These are phyloP conservation scores for Taphrina deformans DNA, from an alignment of 1,139 yeast genomes.

Conservation along the genomic window DNA sequence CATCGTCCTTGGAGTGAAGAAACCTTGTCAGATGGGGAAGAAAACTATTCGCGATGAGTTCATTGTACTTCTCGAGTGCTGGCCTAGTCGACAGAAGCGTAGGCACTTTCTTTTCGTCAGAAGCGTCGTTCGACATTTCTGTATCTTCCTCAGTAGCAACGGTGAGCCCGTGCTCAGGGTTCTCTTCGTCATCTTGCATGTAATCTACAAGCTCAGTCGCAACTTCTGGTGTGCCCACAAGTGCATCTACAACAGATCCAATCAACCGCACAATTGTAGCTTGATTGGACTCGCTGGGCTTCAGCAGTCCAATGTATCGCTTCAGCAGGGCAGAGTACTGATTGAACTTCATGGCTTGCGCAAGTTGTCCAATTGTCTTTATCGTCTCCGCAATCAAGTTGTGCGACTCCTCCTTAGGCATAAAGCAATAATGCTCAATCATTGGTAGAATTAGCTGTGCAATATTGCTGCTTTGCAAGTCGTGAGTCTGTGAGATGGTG, in stretches of 20 bases:
- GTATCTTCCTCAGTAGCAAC: not conserved
- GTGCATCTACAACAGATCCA: constrained; percentile 62
- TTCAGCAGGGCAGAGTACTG: constrained; percentile 75
- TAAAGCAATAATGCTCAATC: constrained; percentile 65
- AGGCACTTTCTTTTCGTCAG: not conserved
- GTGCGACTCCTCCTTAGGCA: constrained; percentile 60
- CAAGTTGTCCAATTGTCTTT: constrained; percentile 60
- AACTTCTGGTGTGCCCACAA: constrained; percentile 41
- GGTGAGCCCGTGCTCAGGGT: constrained; percentile 37
- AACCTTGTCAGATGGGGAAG: constrained; percentile 63
- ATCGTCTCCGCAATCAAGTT: constrained; percentile 75
- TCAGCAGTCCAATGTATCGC: constrained; percentile 65
- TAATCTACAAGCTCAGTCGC: constrained; percentile 36
- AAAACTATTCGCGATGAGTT: constrained; percentile 58
- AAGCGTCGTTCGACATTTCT: not conserved
- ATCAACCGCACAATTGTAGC: constrained; percentile 64
- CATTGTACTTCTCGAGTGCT: constrained; percentile 51
- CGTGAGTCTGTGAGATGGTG: constrained; percentile 45
- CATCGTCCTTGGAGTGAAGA: constrained; percentile 58
- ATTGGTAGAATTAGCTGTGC: constrained; percentile 82
- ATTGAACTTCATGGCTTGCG: constrained; percentile 67
- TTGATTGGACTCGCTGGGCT: constrained; percentile 54
- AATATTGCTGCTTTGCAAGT: constrained; percentile 59
- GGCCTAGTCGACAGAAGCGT: constrained; percentile 17
- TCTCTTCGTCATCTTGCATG: constrained; percentile 34